phyloP scores from a whole-genome alignment of 768 basidiomycete genomes.

The Pleurotus pulmonarius region DNA sequence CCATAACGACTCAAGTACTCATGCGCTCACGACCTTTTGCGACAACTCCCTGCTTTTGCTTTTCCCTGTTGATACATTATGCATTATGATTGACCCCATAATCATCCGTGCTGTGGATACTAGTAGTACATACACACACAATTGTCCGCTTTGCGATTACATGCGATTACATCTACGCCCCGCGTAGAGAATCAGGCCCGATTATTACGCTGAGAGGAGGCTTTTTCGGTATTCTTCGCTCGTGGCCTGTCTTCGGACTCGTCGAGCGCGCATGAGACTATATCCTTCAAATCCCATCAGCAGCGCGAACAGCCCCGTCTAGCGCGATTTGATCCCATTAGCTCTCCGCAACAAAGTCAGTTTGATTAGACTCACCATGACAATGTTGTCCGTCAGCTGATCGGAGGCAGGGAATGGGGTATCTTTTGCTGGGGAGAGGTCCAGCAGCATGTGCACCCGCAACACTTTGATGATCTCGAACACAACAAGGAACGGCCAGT shows the following conservation, averaged over 20 bases:
- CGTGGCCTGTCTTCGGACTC: too few species aligned
- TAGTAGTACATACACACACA: background rate
- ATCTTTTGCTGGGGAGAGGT: constrained; percentile 16
- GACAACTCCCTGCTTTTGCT: background rate
- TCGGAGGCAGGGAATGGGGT: constrained; percentile 21
- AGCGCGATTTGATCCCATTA: too few species aligned
- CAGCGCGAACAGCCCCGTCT: too few species aligned
- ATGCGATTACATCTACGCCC: background rate
- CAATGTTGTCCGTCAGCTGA: constrained; percentile 21
- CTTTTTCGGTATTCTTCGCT: too few species aligned
- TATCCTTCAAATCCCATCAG: too few species aligned
- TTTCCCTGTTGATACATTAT: background rate
- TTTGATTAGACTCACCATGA: constrained; percentile 17
- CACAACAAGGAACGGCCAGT: constrained; percentile 19
- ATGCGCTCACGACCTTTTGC: background rate
- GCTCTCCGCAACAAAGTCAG: too few species aligned
- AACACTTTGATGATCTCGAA: constrained; percentile 17
- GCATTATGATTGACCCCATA: background rate
- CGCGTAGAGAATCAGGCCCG: background rate
- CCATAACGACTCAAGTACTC: background rate
- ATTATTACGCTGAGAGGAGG: too few species aligned
- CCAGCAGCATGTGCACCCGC: constrained; percentile 14
- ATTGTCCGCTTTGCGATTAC: background rate
- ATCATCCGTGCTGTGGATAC: background rate
- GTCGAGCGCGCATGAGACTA: too few species aligned